Percentiles rank a stretch among this genome's conserved stretches.
Evolutionary conservation across 2,329 filamentous ascomycete genomes (phyloP).

Genomic region (Clarireedia homoeocarpa): DNA sequence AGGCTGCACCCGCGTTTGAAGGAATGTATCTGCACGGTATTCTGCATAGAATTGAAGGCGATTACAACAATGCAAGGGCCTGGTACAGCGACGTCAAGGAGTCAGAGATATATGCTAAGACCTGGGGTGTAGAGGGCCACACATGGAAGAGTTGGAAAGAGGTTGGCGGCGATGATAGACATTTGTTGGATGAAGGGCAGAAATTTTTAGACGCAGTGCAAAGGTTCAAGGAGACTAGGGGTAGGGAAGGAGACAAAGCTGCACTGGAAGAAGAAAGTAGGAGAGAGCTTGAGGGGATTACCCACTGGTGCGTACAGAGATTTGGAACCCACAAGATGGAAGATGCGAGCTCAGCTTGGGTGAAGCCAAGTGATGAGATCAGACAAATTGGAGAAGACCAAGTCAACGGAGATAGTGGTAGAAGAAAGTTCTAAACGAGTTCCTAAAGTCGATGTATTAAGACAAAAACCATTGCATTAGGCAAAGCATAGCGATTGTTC

Average conservation of each 20-base stretch:
- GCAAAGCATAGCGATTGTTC: constrained; percentile 20
- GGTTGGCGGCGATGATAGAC: background rate
- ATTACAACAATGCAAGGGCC: constrained; percentile 39
- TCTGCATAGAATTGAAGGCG: constrained; percentile 43
- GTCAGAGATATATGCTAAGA: constrained; percentile 28
- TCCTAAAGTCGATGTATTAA: constrained; percentile 3
- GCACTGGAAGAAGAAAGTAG: constrained; percentile 27
- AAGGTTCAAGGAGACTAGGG: constrained; percentile 8
- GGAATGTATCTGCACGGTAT: constrained; percentile 45
- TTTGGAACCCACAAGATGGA: constrained; percentile 35
- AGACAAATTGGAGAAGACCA: constrained; percentile 10
- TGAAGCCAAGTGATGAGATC: constrained; percentile 12
- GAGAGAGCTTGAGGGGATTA: constrained; percentile 34
- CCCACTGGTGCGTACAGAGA: constrained; percentile 37
- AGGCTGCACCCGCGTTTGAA: constrained; percentile 39
- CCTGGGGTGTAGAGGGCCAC: constrained; percentile 26
- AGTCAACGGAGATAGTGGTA: constrained; percentile 12
- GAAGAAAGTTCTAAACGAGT: constrained; percentile 12
- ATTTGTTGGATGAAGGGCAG: constrained; percentile 31
- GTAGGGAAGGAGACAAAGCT: constrained; percentile 3
- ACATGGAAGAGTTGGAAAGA: constrained; percentile 6
- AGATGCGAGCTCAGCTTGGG: constrained; percentile 34
- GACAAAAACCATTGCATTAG: constrained; percentile 12
- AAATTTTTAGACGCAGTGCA: constrained; percentile 33
- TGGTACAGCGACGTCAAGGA: constrained; percentile 40